phyloP scores from a whole-genome alignment of 148 eudicot species.

The Hydrangea macrophylla region DNA sequence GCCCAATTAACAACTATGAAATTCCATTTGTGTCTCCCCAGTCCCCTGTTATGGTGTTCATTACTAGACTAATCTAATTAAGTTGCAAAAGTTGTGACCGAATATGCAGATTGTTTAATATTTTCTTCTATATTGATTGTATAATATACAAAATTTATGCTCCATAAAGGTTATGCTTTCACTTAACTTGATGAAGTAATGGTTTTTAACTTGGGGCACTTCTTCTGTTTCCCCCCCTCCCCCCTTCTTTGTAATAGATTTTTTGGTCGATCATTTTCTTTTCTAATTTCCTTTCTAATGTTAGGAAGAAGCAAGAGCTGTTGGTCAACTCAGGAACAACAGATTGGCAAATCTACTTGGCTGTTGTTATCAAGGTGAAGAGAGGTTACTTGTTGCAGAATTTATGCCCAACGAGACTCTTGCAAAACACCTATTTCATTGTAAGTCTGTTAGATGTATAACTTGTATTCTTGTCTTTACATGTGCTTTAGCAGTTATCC shows the following conservation, averaged over 20 bases:
- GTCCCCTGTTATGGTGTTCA: too few species aligned
- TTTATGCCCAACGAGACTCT: constrained; percentile 96
- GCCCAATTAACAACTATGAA: too few species aligned
- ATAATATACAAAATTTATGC: not conserved
- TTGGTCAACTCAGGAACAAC: constrained; percentile 82
- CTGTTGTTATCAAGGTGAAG: constrained; percentile 87
- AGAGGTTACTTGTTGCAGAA: constrained; percentile 91
- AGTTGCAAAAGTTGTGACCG: too few species aligned
- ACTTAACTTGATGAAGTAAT: not conserved
- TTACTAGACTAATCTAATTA: too few species aligned
- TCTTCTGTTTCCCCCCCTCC: too few species aligned
- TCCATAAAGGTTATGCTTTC: not conserved
- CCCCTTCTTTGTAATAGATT: not conserved
- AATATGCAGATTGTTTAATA: too few species aligned
- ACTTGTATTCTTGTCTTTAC: not conserved
- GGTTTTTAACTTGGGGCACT: not conserved
- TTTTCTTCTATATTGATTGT: not conserved
- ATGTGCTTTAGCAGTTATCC: not conserved
- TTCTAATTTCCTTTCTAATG: not conserved
- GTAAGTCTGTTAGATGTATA: constrained; percentile 43
- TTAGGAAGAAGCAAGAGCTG: constrained; percentile 92
- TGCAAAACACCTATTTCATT: constrained; percentile 89
- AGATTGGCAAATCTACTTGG: constrained; percentile 85
- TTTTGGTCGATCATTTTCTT: not conserved
- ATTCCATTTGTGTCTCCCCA: too few species aligned